Base-by-base conservation (phyloP, 176 grass and related monocot genomes). In the Puccinellia tenuiflora region DNA sequence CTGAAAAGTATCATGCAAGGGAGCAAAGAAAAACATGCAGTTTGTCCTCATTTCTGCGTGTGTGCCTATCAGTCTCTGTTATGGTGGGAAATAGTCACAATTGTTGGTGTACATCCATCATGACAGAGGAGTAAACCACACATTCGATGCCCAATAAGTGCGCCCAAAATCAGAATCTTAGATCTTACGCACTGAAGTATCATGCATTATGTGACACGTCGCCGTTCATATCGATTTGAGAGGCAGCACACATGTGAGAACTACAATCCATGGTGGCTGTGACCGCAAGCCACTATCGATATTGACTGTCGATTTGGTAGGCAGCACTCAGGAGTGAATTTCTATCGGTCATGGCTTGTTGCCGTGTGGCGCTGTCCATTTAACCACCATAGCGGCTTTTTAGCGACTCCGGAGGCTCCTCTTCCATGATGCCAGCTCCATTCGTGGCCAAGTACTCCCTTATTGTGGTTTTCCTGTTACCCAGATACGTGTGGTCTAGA, bases 401-500 rank as follows among this genome's bases (percentile, higher is more conserved):
- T 14, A 96, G 81, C 1, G 65, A 89, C 51, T 92, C 83, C 11
- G 96, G 91, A 43, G 93, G 96, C 53, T 94, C 93, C 89, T 99
- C 93, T 86, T 94, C 93, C 89, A 99, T 90, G 79, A 99, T 86
- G 68, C 91, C 88, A 5, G 88, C 85, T 81, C 93, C 96, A 16
- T 77, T 56, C 33, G 91, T 93, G 50, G 83, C 86, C 78, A 99
- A 68, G 76, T 96, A 96, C 48, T 84, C 72, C 33, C 89, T 56
- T 42, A 94, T 82, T 0, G 89, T 92, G 57, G 89, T 96, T 81
- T 77, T 94, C 34, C 93, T 87, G 30, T 99, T 91, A 48, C 89
- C 87, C 62, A 99, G 85, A 86, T 91, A 96, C 40, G 96, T 96
- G 88, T 92, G 93, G 79, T 99, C 93, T 46, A 99, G 82, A 45